Base-by-base conservation (phyloP, 306 rosid genomes). In the Trifolium fragiferum region DNA sequence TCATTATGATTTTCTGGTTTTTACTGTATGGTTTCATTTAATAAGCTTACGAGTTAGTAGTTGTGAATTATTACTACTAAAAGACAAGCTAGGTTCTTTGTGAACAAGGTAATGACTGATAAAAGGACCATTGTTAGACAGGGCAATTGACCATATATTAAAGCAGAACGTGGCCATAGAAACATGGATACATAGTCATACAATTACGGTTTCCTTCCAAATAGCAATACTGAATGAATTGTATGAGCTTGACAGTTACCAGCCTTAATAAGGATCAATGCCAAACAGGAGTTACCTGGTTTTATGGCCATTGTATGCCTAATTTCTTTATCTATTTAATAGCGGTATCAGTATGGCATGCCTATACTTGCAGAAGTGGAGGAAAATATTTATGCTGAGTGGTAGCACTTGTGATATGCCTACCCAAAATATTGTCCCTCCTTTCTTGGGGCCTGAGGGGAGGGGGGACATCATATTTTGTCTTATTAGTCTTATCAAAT, bases 171-270 rank as follows among this genome's bases (percentile, higher is more conserved):
- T 41, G 41, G 68, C 60, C 19, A 66, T 30, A 73, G 54, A 30
- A 37, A 20, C 30, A 54, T 8, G 13, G 20, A 60, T 44, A 10
- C 44, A 40, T 18, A 51, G 43, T 60, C 66, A 60, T 15, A 13
- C 43, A 14, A 35, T 47, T 69, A 5, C 3, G 23, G 65, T 37
- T 57, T 43, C 38, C 32, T 51, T 43, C 25, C 7, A 71, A 50
- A 64, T 51, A 79, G 63, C 73, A 53, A 33, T 43, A 27, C 33
- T 47, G 79, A 74, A 74, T 70, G 79, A 74, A 74, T 70, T 80
- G 64, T 68, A 71, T 44, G 10, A 73, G 38, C 10, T 60, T 40
- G 72, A 69, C 33, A 19, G 32, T 70, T 51, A 63, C 49, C 54
- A 41, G 63, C 13, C 47, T 46, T 53, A 44, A 10, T 51, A 51